Conservation (phyloP, 1,284 basidiomycete species). For the Neonothopanus nambi region DNA sequence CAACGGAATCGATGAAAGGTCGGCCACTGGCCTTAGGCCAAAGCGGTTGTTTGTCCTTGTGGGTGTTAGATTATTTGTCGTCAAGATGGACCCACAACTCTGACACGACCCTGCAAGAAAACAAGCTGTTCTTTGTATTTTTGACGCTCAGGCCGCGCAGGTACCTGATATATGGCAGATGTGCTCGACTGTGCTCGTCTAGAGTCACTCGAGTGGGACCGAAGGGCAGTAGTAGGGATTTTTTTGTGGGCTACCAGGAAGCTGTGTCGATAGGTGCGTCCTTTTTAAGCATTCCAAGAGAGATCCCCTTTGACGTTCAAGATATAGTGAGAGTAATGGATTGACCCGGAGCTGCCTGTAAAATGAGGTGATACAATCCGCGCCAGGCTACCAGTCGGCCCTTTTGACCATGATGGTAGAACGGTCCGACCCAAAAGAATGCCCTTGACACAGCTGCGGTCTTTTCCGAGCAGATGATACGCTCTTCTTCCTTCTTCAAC, state of each 20-base stretch:
- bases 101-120: too few relatives aligned
- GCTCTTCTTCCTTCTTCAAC: not conserved
- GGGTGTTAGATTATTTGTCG: slow-evolving; percentile 23
- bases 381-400: slow-evolving; percentile 3
- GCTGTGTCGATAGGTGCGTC: not conserved
- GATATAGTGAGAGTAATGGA: slow-evolving; percentile 4
- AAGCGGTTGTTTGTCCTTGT: slow-evolving; percentile 46
- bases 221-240: not conserved
- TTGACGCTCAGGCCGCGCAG: too few relatives aligned
- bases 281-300: not conserved
- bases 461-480: not conserved
- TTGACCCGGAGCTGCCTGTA: slow-evolving; percentile 6
- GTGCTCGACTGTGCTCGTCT: too few relatives aligned
- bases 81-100: too few relatives aligned
- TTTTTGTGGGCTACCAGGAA: not conserved
- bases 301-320: slow-evolving; percentile 2
- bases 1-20: not conserved
- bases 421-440: slow-evolving; percentile 6
- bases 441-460: not conserved
- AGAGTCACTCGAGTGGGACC: too few relatives aligned
- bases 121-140: too few relatives aligned
- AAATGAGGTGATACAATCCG: slow-evolving; percentile 7
- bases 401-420: slow-evolving; percentile 5
- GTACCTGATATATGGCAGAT: too few relatives aligned
- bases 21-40: slow-evolving; percentile 19